Evolutionary conservation across 1,284 basidiomycete genomes (phyloP), one percentile per base, ranked within the genome.

Genomic region (Ganoderma multipileum): DNA sequence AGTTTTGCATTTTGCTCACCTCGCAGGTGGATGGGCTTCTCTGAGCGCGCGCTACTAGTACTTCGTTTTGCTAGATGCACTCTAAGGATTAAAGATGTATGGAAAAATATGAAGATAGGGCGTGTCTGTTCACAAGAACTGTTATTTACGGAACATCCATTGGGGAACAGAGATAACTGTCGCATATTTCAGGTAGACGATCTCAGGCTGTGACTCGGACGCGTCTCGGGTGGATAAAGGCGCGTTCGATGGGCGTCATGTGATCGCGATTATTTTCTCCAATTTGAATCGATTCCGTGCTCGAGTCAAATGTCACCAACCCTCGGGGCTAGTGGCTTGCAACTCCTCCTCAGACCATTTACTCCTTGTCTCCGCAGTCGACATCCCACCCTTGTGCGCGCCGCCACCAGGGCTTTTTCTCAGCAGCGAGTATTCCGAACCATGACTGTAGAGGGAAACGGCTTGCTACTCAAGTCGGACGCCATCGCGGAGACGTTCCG

Each of bases 381-480:
- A 11, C 23, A 11, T 20, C 30, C 33, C 36, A 4, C 28, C 20
- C 2, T 38, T 23, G 11, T 26, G n/a, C 58, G 28, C 42, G 6
- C 30, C 12, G 23, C 42, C 42, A 23, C 60, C n/a, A n/a, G 28
- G 6, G 14, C 59, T 14, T 61, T 18, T n/a, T 11, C 18, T 12
- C 18, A 11, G 9, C 38, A 59, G 23, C 23, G 28, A 28, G 18
- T 44, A 28, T 61, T 12, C 28, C 12, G 14, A 28, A 33, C 39
- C 16, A 71, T 69, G 67, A 61, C 69, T 30, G 28, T 67, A 18
- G 71, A 71, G 66, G 88, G 89, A 26, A 92, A 93, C 80, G 93
- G 93, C 23, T 79, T 94, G 33, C 85, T 95, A 2, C 83, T 94
- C 71, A 94, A 93, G 75, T 90, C 91, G 0, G 92, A 94, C 74